Conservation (phyloP, 2,329 filamentous ascomycete species). For the Juglanconis juglandina region DNA sequence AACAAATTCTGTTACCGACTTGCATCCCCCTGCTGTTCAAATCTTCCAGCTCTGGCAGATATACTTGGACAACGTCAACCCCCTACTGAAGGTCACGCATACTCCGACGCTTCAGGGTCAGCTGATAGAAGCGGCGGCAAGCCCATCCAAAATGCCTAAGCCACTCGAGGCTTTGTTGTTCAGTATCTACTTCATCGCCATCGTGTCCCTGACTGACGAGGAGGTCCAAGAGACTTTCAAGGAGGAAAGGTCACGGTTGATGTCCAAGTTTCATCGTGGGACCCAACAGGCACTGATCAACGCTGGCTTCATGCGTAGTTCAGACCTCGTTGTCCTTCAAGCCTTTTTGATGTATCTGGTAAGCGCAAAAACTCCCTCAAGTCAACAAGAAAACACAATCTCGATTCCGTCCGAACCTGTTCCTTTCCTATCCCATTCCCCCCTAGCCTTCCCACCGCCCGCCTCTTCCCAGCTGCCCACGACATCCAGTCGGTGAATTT, state of each 20-base stretch:
- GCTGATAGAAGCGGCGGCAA: constrained; percentile 59
- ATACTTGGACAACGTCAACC: constrained; percentile 68
- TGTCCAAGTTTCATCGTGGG: constrained; percentile 53
- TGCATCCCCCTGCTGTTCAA: constrained; percentile 54
- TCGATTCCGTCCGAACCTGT: neutral
- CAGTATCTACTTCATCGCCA: constrained; percentile 57
- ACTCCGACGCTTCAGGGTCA: constrained; percentile 62
- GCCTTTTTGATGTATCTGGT: constrained; percentile 66
- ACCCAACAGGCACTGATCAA: constrained; percentile 64
- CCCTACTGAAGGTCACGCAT: constrained; percentile 66
- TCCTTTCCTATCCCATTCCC: too few species aligned
- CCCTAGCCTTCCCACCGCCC: neutral
- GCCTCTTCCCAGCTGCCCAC: neutral
- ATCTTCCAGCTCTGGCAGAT: constrained; percentile 66
- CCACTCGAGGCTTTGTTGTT: constrained; percentile 67
- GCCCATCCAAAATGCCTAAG: constrained; percentile 50
- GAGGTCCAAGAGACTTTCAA: constrained; percentile 51
- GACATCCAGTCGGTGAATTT: constrained; percentile 2
- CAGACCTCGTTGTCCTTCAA: constrained; percentile 63
- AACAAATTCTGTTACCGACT: constrained; percentile 39
- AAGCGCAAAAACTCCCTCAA: constrained; percentile 25
- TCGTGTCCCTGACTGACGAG: constrained; percentile 55
- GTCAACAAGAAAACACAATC: neutral
- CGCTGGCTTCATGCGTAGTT: constrained; percentile 63
- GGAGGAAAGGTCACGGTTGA: constrained; percentile 48